Percentiles rank a stretch among this genome's conserved stretches.
Evolutionary conservation across 1,284 basidiomycete genomes (phyloP).

Genomic region (Melampsora medusae): DNA sequence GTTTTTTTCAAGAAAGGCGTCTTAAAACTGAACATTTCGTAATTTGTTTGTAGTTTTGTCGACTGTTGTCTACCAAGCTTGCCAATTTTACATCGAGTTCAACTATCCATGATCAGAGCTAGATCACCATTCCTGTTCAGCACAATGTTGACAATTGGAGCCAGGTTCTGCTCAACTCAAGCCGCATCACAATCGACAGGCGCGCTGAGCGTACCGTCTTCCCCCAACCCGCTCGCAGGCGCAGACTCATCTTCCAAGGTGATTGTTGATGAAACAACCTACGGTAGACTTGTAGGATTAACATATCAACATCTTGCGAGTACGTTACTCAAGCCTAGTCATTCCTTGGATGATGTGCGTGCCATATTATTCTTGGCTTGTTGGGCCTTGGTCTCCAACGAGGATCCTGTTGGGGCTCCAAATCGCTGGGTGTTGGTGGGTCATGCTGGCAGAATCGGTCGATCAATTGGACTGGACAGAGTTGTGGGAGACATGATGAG

Average conservation of each 20-base stretch:
- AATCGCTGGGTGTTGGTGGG: slow-evolving; percentile 44
- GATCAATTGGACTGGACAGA: slow-evolving; percentile 32
- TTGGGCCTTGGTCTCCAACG: slow-evolving; percentile 35
- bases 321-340: slow-evolving; percentile 22
- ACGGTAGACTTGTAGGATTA: slow-evolving; percentile 22
- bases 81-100: slow-evolving; percentile 34
- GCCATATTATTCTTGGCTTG: slow-evolving; percentile 37
- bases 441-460: slow-evolving; percentile 36
- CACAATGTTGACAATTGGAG: slow-evolving; percentile 39
- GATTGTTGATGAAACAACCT: slow-evolving; percentile 32
- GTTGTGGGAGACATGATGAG: slow-evolving; percentile 1
- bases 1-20: background rate
- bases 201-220: slow-evolving; percentile 2
- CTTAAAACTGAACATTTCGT: background rate
- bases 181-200: slow-evolving; percentile 17
- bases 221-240: background rate
- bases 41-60: slow-evolving; percentile 18
- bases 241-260: background rate
- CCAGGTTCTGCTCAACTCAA: slow-evolving; percentile 44
- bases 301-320: slow-evolving; percentile 32
- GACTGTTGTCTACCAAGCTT: slow-evolving; percentile 39
- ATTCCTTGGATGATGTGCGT: slow-evolving; percentile 34
- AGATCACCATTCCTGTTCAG: slow-evolving; percentile 39
- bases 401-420: slow-evolving; percentile 32
- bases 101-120: slow-evolving; percentile 25